Conservation (phyloP, 2,329 filamentous ascomycete genomes). For the Clathrospora elynae region DNA sequence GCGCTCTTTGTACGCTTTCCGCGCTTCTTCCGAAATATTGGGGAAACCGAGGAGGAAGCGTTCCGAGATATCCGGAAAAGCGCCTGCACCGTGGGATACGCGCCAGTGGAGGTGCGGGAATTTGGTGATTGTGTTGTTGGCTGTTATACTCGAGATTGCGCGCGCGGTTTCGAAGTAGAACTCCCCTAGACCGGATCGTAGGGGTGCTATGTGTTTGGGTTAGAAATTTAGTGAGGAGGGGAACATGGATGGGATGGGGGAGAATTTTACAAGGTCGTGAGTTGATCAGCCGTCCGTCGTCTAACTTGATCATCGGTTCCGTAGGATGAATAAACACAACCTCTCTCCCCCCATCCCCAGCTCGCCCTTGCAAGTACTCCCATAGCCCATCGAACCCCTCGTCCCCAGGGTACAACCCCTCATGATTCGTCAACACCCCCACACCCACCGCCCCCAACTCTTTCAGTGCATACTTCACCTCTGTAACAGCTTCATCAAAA, state of each 20-base stretch:
- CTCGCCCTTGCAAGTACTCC: constrained; percentile 31
- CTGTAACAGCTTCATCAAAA: constrained; percentile 34
- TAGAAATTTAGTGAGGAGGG: no score
- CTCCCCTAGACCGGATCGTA: constrained; percentile 44
- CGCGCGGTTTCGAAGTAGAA: constrained; percentile 48
- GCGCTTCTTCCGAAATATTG: constrained; percentile 26
- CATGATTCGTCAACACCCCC: constrained; percentile 43
- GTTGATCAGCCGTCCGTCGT: constrained; percentile 31
- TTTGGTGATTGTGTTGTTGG: constrained; percentile 33
- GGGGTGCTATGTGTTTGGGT: constrained; percentile 31
- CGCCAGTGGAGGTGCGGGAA: constrained; percentile 43
- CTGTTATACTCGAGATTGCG: constrained; percentile 43
- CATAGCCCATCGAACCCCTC: constrained; percentile 33
- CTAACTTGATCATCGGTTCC: constrained; percentile 39
- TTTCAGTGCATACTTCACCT: constrained; percentile 38
- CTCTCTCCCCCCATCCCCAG: constrained; percentile 23
- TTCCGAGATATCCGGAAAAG: constrained; percentile 45
- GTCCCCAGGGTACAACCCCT: constrained; percentile 43
- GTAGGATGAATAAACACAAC: constrained; percentile 46
- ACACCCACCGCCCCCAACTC: constrained; percentile 40
- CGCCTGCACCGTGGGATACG: constrained; percentile 45
- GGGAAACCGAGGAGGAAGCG: constrained; percentile 45
- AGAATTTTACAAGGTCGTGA: constrained; percentile 40
- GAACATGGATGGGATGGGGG: neutral
- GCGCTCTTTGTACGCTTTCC: constrained; percentile 37